Evolutionary conservation across 2,329 filamentous ascomycete species (phyloP).

Genomic region (Sclerotinia subarctica): DNA sequence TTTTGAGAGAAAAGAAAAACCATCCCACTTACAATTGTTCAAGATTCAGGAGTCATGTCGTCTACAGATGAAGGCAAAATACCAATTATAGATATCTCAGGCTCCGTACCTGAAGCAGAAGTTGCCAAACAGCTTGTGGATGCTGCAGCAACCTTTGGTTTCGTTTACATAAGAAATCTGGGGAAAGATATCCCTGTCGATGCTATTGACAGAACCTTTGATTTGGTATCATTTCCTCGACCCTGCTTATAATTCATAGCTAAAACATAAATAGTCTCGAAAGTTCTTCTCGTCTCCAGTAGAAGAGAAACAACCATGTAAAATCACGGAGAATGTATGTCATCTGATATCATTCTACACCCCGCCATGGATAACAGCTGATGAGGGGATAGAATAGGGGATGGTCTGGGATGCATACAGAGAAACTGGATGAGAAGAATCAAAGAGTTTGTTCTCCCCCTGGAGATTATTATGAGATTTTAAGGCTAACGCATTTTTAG

Average conservation of each 20-base stretch:
- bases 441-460: conserved; percentile 57
- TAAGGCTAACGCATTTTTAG: conserved; percentile 42
- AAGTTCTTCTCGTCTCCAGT: conserved; percentile 68
- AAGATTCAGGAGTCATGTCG: conserved; percentile 9
- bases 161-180: conserved; percentile 81
- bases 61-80: conserved; percentile 45
- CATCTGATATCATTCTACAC: conserved; percentile 15
- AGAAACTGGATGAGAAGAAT: conserved; percentile 80
- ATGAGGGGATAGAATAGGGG: conserved; percentile 65
- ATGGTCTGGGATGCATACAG: conserved; percentile 83
- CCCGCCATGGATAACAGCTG: conserved; percentile 19
- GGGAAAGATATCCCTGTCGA: conserved; percentile 63
- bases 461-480: conserved; percentile 28
- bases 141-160: conserved; percentile 79
- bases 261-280: conserved; percentile 52
- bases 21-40: neutral
- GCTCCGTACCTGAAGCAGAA: conserved; percentile 50
- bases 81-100: conserved; percentile 79
- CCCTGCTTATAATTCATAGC: neutral
- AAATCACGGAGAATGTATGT: conserved; percentile 62
- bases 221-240: conserved; percentile 53
- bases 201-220: conserved; percentile 69
- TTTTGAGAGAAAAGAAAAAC: neutral
- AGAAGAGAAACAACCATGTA: conserved; percentile 70
- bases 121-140: conserved; percentile 69